Percentiles rank a stretch among this genome's conserved stretches.
phyloP scores from a whole-genome alignment of 1,139 yeast species.

The Saccharomyces hybrid region DNA sequence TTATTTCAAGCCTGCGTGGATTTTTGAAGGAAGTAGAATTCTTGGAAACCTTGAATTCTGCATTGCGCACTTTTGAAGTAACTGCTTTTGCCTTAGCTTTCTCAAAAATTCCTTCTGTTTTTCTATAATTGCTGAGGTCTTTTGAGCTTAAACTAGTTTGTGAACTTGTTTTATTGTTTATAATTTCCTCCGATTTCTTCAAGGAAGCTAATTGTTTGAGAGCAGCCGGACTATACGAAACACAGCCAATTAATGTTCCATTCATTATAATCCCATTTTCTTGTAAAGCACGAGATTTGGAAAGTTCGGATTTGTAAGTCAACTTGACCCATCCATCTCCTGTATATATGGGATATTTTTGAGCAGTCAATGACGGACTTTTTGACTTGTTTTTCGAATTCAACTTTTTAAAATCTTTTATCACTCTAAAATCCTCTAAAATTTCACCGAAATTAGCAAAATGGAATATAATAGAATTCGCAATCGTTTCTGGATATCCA shows the following conservation, averaged over 20 bases:
- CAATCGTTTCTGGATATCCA: conserved; percentile 73
- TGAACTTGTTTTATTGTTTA: neutral
- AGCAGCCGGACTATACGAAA: conserved; percentile 52
- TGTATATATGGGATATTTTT: conserved; percentile 55
- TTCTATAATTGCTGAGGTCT: neutral
- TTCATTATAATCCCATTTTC: conserved; percentile 70
- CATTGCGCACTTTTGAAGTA: neutral
- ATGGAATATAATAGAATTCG: conserved; percentile 57
- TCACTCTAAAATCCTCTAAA: conserved; percentile 59
- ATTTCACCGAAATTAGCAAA: conserved; percentile 74
- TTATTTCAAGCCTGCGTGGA: conserved; percentile 5
- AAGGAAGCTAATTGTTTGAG: conserved; percentile 52
- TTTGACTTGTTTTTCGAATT: conserved; percentile 7
- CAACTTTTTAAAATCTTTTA: conserved; percentile 16
- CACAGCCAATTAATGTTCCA: conserved; percentile 67
- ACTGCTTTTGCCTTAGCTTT: neutral
- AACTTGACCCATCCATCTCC: conserved; percentile 82
- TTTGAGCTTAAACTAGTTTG: neutral
- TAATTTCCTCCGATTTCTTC: neutral
- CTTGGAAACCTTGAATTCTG: conserved; percentile 5
- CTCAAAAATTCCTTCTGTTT: neutral
- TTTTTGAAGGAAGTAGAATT: conserved; percentile 24
- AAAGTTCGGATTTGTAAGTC: conserved; percentile 64
- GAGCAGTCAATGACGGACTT: conserved; percentile 1
- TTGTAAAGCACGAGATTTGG: conserved; percentile 72